Percentiles rank a stretch among this genome's conserved stretches.
Conservation (phyloP, 2,329 filamentous ascomycete species). For the Microdochium nivale region DNA sequence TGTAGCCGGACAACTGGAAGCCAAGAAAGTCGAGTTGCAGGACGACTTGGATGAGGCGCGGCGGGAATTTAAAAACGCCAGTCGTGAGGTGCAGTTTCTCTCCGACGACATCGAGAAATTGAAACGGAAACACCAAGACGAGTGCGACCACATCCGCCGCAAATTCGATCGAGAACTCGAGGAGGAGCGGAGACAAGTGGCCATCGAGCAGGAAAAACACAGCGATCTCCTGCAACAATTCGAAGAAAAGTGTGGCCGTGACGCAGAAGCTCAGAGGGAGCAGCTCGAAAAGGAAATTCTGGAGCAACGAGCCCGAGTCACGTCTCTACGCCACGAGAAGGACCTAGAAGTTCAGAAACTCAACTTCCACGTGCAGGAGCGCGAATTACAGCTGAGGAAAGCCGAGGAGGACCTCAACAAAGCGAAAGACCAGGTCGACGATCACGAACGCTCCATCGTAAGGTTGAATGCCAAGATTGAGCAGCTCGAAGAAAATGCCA, state of each 20-base stretch:
- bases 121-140: slow-evolving; percentile 35
- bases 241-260: slow-evolving; percentile 23
- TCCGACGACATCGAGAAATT: slow-evolving; percentile 18
- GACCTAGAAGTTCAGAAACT: slow-evolving; percentile 28
- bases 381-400: slow-evolving; percentile 41
- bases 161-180: slow-evolving; percentile 28
- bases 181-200: slow-evolving; percentile 33
- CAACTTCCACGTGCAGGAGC: slow-evolving; percentile 41
- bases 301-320: not conserved
- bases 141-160: slow-evolving; percentile 9
- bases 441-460: slow-evolving; percentile 3
- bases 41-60: slow-evolving; percentile 57
- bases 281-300: not conserved
- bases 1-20: slow-evolving; percentile 21
- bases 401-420: slow-evolving; percentile 33
- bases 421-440: slow-evolving; percentile 10
- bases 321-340: slow-evolving; percentile 33
- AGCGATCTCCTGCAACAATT: slow-evolving; percentile 43
- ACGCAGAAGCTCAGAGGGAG: slow-evolving; percentile 13
- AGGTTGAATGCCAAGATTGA: slow-evolving; percentile 7
- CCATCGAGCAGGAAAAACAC: slow-evolving; percentile 40
- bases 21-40: slow-evolving; percentile 43
- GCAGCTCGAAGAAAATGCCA: slow-evolving; percentile 7
- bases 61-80: slow-evolving; percentile 38
- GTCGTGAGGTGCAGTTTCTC: not conserved